Evolutionary conservation across 192 early-diverging fungal genomes (phyloP), one percentile per base, ranked within the genome.

Genomic region (Rhizoclosmatium globosum): DNA sequence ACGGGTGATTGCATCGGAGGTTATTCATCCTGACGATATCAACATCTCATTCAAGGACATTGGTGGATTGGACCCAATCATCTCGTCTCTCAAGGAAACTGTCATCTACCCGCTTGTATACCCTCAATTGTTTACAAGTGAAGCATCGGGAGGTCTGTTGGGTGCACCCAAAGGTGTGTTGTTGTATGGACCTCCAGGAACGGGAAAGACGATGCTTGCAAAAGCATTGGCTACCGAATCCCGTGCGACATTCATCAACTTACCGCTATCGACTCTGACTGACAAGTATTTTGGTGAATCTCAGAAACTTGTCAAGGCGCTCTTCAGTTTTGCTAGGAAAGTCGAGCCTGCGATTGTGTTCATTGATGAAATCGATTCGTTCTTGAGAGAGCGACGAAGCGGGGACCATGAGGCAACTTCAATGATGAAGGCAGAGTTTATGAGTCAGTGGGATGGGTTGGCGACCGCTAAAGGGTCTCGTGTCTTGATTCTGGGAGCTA

Each of bases 371-470:
- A 99, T 99, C 66, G 98, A 99, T 82, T 94, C 94, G 13, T 99
- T 99, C 82, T 81, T 99, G 77, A 89, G 97, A 38, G 96, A 98
- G 60, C 90, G 96, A 88, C 79, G 93, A 89, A 81, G 78, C 59
- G 92, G 88, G 53, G 98, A 99, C 83, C 97, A 99, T 78, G 98
- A 99, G 85, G 95, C 95, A 48, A 99, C 95, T 56, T 88, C 91
- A 48, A 98, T 98, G 90, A 99, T 99, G 97, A 99, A 99, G 87
- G 97, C 98, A 23, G 98, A 99, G 86, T 99, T 99, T 82, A 99
- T 99, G 96, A 86, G 92, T 64, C 90, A 99, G 77, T 99, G 98
- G 98, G 98, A 99, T 83, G 98, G 98, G 3, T 85, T 99, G 73
- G 92, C 93, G 2, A 76, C 74, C 11, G 88, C 93, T 65, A 88